Evolutionary conservation across 2,329 filamentous ascomycete genomes (phyloP), one percentile per base, ranked within the genome.

Genomic region (Fusarium clavum): DNA sequence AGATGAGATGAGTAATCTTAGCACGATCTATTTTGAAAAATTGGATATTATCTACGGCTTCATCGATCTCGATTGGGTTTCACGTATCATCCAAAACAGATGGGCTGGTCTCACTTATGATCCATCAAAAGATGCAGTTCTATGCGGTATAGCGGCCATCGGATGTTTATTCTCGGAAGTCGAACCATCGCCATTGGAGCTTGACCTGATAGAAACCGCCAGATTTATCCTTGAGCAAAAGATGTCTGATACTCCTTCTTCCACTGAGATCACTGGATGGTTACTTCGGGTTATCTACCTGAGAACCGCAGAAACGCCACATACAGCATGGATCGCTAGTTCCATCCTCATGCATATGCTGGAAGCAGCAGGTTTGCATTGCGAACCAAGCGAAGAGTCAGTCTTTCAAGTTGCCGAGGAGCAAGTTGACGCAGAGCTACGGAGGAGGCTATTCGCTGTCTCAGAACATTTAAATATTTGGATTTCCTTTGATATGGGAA

Each of bases 401-500:
- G 68, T 77, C 0, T 73, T 81, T 5, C 72, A 66, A 0, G 54
- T 66, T 2, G 46, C 75, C 1, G 73, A 65, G 8, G 73, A 76
- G 16, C 71, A 74, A 2, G 67, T 79, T 18, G 76, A 81, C 18
- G 48, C 77, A 13, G 84, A 86, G 30, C 76, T 79, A 11, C 79
- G 81, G 13, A 78, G 81, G 14, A 77, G 84, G 3, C 74, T 87
- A 6, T 77, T 86, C 72, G 82, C 84, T 55, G 82, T 88, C 43
- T 83, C 86, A 0, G 84, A 86, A 12, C 86, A 88, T 67, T 80
- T 89, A 10, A 88, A 89, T 68, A 85, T 84, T 14, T 89, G 87
- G 86, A 84, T 85, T 27, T 88, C 86, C 1, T 88, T 87, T 66
- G 87, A 89, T 57, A 83, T 88, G 56, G 87, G 87, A 2, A 82